Evolutionary conservation across 257 asterid genomes (phyloP).

Genomic region (Przewalskia tangutica): DNA sequence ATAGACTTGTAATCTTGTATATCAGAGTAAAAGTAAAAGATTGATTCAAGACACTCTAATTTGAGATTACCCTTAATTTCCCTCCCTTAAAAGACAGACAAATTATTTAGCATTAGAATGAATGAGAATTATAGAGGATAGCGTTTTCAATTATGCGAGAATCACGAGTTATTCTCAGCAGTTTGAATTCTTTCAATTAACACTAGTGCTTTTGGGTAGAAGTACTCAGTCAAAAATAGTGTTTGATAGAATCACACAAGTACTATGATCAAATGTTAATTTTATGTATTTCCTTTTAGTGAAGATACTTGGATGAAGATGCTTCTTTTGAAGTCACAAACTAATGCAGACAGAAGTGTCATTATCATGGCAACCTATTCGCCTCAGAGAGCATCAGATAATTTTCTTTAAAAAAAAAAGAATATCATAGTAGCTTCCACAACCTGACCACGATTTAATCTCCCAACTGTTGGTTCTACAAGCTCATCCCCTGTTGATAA

Average conservation of each 20-base stretch:
- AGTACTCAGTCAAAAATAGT: background rate
- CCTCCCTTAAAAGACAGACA: too few relatives aligned
- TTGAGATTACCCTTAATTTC: background rate
- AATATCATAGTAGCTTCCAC: background rate
- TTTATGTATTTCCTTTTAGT: background rate
- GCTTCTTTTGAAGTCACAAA: background rate
- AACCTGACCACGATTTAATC: slow-evolving; percentile 85
- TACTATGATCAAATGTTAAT: background rate
- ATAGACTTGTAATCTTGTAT: too few relatives aligned
- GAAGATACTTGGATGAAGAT: background rate
- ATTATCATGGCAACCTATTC: background rate
- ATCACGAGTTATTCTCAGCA: background rate
- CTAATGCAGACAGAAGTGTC: too few relatives aligned
- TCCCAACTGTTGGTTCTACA: slow-evolving; percentile 53
- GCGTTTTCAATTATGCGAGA: background rate
- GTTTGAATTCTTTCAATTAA: too few relatives aligned
- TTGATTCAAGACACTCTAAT: background rate
- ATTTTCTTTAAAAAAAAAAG: background rate
- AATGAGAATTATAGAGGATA: too few relatives aligned
- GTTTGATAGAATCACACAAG: background rate
- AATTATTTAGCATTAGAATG: background rate
- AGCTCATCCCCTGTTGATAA: slow-evolving; percentile 96
- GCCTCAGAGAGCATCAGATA: background rate
- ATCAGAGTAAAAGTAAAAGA: background rate
- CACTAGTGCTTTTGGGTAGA: too few relatives aligned